These are phyloP conservation scores for Blastomyces gilchristii DNA, from an alignment of 2,329 filamentous ascomycete species.

Conservation along the genomic window DNA sequence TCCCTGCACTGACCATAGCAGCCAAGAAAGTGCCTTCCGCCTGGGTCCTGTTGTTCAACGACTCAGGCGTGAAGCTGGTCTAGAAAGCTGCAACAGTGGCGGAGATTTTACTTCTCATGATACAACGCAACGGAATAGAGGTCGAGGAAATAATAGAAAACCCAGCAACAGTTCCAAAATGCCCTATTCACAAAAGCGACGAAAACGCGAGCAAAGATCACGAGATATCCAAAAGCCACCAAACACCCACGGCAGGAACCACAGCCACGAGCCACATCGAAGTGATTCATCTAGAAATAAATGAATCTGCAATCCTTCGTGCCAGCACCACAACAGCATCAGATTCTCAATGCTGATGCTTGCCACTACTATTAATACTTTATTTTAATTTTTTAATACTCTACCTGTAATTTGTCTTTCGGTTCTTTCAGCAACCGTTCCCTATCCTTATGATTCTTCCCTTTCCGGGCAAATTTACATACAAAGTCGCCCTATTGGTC, in stretches of 20 bases:
- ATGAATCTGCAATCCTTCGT: background rate
- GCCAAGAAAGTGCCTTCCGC: slow-evolving; percentile 55
- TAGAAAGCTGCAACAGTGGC: slow-evolving; percentile 13
- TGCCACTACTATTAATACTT: background rate
- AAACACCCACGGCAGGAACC: background rate
- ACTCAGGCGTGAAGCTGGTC: slow-evolving; percentile 41
- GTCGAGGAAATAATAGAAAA: background rate
- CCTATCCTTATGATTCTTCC: background rate
- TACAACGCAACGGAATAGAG: background rate
- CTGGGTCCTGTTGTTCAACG: slow-evolving; percentile 52
- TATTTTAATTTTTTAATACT: background rate
- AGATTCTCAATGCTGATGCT: background rate
- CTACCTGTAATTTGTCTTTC: background rate
- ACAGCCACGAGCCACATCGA: background rate
- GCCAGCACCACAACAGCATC: background rate
- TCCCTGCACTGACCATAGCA: slow-evolving; percentile 61
- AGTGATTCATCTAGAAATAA: background rate
- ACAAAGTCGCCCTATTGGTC: background rate
- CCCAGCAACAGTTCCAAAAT: background rate
- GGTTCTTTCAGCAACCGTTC: background rate
- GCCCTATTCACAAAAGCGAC: background rate
- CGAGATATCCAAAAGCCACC: background rate
- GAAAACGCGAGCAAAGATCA: background rate
- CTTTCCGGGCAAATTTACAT: background rate
- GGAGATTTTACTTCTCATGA: background rate